Base-by-base conservation (phyloP, 202 grass and related monocot species). In the Musa balbisiana region DNA sequence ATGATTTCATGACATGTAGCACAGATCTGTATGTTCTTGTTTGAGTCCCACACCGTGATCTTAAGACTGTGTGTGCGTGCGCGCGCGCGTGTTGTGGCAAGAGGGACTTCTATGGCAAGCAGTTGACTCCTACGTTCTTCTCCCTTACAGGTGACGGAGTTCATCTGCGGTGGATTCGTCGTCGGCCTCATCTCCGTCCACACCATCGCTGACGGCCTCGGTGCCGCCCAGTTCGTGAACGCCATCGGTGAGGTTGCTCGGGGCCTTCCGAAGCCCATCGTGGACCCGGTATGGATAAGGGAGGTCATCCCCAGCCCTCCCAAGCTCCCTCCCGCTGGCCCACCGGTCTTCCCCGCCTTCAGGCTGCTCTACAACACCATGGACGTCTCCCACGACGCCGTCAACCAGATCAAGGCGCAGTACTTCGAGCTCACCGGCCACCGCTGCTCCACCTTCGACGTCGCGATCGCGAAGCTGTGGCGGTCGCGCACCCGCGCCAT, bases 401-500 rank as follows among this genome's bases (percentile, higher is more conserved):
- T 99, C 74, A 78, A 50, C 63, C 83, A 80, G 53, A 72, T 67
- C 2, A 94, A 99, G 80, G 67, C 89, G 19, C 1, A 29, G 15
- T 99, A 77, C 87, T 76, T 90, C 33, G 69, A 78, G 27, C 26
- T 82, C 9, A 85, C 79, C 0, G 91, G 89, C 0, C 83, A 88
- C 49, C 87, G 85, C 10, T 99, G 95, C 83, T 99, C 95, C 1
- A 85, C 89, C 8, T 99, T 99, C 33, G 95, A 94, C 58, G 87
- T 93, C 1, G 84, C 81, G 50, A 80, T 99, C 12, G 91, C 95
- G 58, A 80, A 92, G 77, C 84, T 80, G 0, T 99, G 95, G 91
- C 95, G 90, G 73, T 73, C 91, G 0, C 89, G 95, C 26, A 81
- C 78, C 20, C 95, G 91, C 19, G 91, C 95, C 0, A 84, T 93